Percentiles rank a stretch among this genome's conserved stretches.
Evolutionary conservation across 2,329 filamentous ascomycete species (phyloP).

Genomic region (Aspergillus alliaceus): DNA sequence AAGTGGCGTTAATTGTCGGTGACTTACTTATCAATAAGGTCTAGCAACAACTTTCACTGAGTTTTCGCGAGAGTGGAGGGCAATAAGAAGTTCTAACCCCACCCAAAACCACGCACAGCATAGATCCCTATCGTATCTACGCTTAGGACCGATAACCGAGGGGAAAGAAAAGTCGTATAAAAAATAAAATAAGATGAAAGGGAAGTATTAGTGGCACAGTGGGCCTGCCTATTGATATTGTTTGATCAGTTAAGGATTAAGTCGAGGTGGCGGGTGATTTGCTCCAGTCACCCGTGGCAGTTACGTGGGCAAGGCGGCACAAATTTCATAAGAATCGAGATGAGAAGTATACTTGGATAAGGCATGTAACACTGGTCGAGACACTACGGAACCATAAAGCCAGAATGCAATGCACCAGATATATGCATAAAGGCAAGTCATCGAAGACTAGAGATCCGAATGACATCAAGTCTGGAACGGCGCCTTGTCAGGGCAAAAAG

Average conservation of each 20-base stretch:
- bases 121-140: background rate
- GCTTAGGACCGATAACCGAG: background rate
- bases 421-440: background rate
- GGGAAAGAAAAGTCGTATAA: background rate
- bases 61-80: background rate
- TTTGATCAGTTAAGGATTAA: background rate
- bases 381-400: constrained; percentile 1
- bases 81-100: background rate
- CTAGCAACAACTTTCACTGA: background rate
- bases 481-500: background rate
- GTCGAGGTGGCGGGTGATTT: background rate
- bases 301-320: background rate
- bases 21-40: background rate
- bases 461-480: background rate
- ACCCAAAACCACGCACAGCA: background rate
- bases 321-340: background rate
- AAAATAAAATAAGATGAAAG: too few species aligned
- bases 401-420: background rate
- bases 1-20: background rate
- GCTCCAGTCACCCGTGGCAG: background rate
- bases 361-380: background rate
- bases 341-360: background rate
- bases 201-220: background rate
- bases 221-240: background rate
- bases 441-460: background rate